Conservation (phyloP, 176 grass and related monocot genomes). For the Hordeum marinum region DNA sequence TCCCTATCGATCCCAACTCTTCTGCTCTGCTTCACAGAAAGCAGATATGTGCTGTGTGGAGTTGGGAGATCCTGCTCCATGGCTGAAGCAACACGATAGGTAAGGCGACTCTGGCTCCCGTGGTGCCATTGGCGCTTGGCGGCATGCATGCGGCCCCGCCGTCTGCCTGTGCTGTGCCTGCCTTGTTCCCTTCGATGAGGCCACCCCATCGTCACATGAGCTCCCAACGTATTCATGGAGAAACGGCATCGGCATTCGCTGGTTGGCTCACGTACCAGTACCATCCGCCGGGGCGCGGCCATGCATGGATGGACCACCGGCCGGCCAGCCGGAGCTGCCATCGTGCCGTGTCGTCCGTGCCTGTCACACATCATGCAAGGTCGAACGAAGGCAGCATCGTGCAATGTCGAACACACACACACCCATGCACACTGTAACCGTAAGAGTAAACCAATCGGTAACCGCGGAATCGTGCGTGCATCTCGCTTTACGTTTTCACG, state of each 20-base stretch:
- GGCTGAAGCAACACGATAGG: neutral
- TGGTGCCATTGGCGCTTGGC: too few relatives aligned
- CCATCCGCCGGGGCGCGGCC: neutral
- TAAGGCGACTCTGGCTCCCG: slow-evolving; percentile 10
- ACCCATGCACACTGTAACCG: too few relatives aligned
- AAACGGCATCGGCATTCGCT: neutral
- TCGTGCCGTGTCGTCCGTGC: too few relatives aligned
- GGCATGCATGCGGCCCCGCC: neutral
- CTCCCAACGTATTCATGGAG: neutral
- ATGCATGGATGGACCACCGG: neutral
- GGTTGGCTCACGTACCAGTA: neutral
- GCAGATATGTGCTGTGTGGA: neutral
- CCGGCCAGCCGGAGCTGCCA: neutral
- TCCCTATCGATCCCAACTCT: neutral
- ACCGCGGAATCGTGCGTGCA: too few relatives aligned
- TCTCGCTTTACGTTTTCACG: too few relatives aligned
- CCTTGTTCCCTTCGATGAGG: slow-evolving; percentile 32
- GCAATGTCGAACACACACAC: too few relatives aligned
- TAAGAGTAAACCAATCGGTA: too few relatives aligned
- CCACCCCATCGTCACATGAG: slow-evolving; percentile 36
- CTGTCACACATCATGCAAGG: too few relatives aligned
- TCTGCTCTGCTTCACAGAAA: neutral
- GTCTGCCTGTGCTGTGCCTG: slow-evolving; percentile 1
- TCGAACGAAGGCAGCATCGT: too few relatives aligned
- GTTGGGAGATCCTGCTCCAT: neutral